Evolutionary conservation across 768 basidiomycete genomes (phyloP).

Genomic region (Suillus sp.): DNA sequence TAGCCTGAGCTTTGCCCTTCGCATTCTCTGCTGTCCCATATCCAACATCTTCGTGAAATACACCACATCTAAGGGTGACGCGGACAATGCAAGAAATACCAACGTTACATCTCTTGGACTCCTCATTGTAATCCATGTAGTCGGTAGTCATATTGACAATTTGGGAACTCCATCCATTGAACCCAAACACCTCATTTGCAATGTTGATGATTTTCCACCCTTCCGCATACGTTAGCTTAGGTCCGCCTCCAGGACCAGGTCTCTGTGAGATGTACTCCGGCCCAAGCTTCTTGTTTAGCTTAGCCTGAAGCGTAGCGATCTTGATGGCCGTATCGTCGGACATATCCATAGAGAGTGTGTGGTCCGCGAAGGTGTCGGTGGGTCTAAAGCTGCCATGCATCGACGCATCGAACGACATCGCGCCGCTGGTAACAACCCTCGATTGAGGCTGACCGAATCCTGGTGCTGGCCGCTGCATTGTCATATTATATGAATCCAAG

Average conservation of each 20-base stretch:
- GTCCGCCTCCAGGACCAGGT: constrained; percentile 83
- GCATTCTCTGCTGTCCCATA: constrained; percentile 86
- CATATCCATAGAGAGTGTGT: constrained; percentile 38
- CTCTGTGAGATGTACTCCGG: constrained; percentile 92
- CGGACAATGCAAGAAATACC: constrained; percentile 85
- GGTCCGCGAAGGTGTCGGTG: constrained; percentile 12
- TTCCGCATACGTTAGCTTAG: constrained; percentile 91
- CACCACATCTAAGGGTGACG: constrained; percentile 86
- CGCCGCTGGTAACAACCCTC: constrained; percentile 49
- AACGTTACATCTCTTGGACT: constrained; percentile 63
- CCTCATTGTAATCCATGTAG: constrained; percentile 75
- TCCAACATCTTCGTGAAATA: constrained; percentile 91
- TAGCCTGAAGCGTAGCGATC: constrained; percentile 74
- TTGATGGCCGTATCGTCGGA: constrained; percentile 65
- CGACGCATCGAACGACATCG: constrained; percentile 61
- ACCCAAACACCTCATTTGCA: constrained; percentile 98
- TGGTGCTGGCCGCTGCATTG: constrained; percentile 13
- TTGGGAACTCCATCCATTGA: constrained; percentile 92
- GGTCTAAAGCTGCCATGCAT: constrained; percentile 53
- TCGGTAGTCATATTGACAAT: constrained; percentile 76
- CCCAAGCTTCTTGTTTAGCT: constrained; percentile 85
- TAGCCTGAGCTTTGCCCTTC: constrained; percentile 79
- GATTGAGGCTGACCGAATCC: constrained; percentile 14
- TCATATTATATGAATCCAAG: constrained; percentile 44
- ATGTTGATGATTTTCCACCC: constrained; percentile 99